Evolutionary conservation across 371 early-diverging fungal species (phyloP), one percentile per base, ranked within the genome.

Genomic region (Parasitella parasitica): DNA sequence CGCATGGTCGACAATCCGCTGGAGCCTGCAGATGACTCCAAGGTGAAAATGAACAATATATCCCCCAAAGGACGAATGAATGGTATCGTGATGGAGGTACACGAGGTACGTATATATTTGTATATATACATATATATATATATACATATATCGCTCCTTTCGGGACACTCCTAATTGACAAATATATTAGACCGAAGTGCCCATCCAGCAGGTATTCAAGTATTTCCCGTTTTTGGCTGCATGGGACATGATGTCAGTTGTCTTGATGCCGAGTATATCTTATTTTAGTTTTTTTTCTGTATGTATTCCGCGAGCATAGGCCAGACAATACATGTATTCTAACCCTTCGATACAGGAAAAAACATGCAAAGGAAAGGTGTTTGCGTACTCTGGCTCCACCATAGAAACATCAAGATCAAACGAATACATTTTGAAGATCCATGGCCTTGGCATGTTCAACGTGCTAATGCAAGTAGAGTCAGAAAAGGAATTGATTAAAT

Each of bases 191-290:
- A 69, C 69, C 1, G 65, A 72, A 13, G 72, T 83, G 70, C 82
- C 84, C 2, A 61, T 86, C 16, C 82, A 81, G 52, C 67, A 72
- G 27, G 69, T 74, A 6, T 70, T 71, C 43, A 71, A 72, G 8
- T 86, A 77, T 49, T 69, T 83, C 18, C 80, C 82, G 6, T 79
- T 75, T 56, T 52, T 86, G 6, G 70, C 84, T 13, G 81, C 74
- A 9, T 86, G 86, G 86, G 74, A 81, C 28, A 86, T 84, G 86
- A 74, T 76, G 38, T 71, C 79, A 9, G 62, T 86, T 9, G 69
- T 82, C 20, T 59, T 86, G 6, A 78, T 80, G 59, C 86, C 86
- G 8, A 32, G 70, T 2, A 69, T 74, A 11, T 70, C 76, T 2
- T 86, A 82, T 57, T 84, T 86, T 64, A 81, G 82, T 13, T 79